These are phyloP conservation scores for Talaromyces marneffei DNA, from an alignment of 2,329 filamentous ascomycete species.

Conservation along the genomic window DNA sequence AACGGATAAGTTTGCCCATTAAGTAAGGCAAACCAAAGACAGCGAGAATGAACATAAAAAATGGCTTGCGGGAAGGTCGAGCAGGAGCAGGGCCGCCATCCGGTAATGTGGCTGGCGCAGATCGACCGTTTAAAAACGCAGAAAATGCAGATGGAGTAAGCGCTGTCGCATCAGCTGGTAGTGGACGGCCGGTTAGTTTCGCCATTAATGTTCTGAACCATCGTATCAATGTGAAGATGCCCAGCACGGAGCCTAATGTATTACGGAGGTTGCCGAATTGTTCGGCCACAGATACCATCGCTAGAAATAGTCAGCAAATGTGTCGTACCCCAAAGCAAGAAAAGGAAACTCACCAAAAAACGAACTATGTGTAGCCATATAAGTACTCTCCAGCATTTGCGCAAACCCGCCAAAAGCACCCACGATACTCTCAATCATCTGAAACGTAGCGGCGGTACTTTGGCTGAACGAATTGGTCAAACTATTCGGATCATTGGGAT, in stretches of 20 bases:
- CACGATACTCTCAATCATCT: conserved; percentile 96
- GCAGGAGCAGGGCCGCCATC: conserved; percentile 62
- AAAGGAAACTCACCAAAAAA: conserved; percentile 74
- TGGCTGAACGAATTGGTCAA: conserved; percentile 93
- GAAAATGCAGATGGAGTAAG: conserved; percentile 90
- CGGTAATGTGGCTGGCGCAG: conserved; percentile 45
- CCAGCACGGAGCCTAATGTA: conserved; percentile 85
- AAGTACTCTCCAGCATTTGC: conserved; percentile 98
- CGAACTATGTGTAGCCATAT: conserved; percentile 98
- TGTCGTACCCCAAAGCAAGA: neutral
- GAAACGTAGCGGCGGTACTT: conserved; percentile 92
- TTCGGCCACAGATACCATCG: conserved; percentile 97
- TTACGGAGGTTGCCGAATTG: conserved; percentile 92
- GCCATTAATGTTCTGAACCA: conserved; percentile 90
- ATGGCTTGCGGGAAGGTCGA: conserved; percentile 85
- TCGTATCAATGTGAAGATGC: conserved; percentile 91
- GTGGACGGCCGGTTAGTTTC: conserved; percentile 85
- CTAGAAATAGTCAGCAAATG: conserved; percentile 43
- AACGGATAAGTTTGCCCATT: conserved; percentile 91
- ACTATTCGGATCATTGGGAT: conserved; percentile 85
- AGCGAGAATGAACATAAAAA: conserved; percentile 90
- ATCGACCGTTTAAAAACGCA: conserved; percentile 68
- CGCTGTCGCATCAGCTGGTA: conserved; percentile 76
- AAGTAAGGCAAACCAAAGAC: conserved; percentile 94
- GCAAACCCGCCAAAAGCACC: conserved; percentile 95